Evolutionary conservation across 2,329 filamentous ascomycete species (phyloP).

Genomic region (Fonsecaea erecta): DNA sequence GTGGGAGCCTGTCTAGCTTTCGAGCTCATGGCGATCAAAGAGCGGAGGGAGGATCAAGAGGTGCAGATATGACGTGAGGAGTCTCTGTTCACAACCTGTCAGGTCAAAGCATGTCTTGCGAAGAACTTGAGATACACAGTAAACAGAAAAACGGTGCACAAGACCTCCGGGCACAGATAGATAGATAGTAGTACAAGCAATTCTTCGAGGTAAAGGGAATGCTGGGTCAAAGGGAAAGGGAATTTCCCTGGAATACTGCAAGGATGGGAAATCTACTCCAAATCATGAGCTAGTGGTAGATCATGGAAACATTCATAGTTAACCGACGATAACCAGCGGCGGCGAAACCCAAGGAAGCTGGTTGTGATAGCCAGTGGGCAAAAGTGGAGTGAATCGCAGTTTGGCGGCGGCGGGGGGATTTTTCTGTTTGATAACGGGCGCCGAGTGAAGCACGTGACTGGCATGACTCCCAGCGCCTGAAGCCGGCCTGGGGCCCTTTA

Average conservation of each 20-base stretch:
- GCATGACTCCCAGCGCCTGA: neutral
- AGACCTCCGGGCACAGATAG: neutral
- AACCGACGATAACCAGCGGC: conserved; percentile 22
- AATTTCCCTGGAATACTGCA: neutral
- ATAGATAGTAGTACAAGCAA: neutral
- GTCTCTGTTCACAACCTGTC: conserved; percentile 1
- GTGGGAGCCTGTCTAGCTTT: conserved; percentile 33
- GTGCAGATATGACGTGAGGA: neutral
- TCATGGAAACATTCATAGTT: conserved; percentile 6
- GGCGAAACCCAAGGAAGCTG: conserved; percentile 8
- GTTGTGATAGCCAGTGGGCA: conserved; percentile 3
- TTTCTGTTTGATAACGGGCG: neutral
- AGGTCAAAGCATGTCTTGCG: conserved; percentile 1
- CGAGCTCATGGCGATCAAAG: conserved; percentile 31
- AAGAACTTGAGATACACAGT: neutral
- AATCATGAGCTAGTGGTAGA: conserved; percentile 12
- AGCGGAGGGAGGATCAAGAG: conserved; percentile 1
- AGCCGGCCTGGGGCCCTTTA: neutral
- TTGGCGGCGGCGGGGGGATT: conserved; percentile 13
- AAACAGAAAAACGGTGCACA: conserved; percentile 4
- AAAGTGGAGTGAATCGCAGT: neutral
- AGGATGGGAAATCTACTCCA: conserved; percentile 2
- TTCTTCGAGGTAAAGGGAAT: neutral
- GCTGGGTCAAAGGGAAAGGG: neutral
- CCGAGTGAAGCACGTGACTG: neutral